Base-by-base conservation (phyloP, 2,329 filamentous ascomycete genomes). In the Colletotrichum tofieldiae region DNA sequence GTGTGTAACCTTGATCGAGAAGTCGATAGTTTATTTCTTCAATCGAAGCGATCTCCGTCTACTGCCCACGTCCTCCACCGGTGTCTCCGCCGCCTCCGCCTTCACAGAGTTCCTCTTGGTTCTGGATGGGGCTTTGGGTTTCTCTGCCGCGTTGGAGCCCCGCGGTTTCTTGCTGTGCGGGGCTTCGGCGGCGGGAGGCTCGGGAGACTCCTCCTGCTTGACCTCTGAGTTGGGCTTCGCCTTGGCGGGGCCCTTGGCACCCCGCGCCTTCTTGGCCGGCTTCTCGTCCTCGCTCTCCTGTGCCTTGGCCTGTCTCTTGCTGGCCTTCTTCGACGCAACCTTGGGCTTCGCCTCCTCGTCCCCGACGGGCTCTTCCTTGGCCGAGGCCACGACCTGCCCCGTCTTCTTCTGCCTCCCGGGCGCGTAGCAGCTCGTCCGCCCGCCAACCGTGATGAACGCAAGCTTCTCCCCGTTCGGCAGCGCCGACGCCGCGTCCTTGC, bases 371-470 rank as follows among this genome's bases (percentile, higher is more conserved):
- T 86, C 83, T 56, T 85, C 82, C 74, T 88, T 88, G 39, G 84
- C 81, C 0, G 82, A 82, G 0, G 81, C 74, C 5, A 79, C 80
- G 5, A 85, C 80, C 4, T 79, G 79, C 0, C 87, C 87, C 0
- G 82, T 88, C 86, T 97, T 98, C 85, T 95, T 97, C 84, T 98
- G 96, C 37, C 96, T 84, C 16, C 87, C 90, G 0, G 95, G 95
- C 0, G 97, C 94, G 64, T 96, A 93, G 59, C 95, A 97, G 78
- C 94, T 98, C 4, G 96, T 98, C 56, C 96, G 87, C 2, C 96
- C 95, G 0, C 96, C 96, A 0, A 98, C 96, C 0, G 93, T 98
- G 60, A 98, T 83, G 78, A 96, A 96, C 0, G 91, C 91, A 56
- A 98, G 92, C 81, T 93, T 95, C 74, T 95, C 92, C 0, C 96